Percentiles rank a stretch among this genome's conserved stretches.
phyloP scores from a whole-genome alignment of 2,329 filamentous ascomycete genomes.

The Alternaria alternata region DNA sequence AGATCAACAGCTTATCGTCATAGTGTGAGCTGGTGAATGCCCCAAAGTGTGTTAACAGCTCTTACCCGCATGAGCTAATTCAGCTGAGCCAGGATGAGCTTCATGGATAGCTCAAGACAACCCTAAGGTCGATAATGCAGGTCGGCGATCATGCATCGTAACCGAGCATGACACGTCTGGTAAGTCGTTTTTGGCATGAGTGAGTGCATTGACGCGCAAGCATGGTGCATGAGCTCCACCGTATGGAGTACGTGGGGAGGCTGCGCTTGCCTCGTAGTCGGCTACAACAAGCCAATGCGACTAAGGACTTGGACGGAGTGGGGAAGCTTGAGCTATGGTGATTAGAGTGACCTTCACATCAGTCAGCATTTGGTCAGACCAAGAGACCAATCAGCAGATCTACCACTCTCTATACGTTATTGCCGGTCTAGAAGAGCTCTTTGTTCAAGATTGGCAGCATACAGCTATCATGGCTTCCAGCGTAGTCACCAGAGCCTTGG shows the following conservation, averaged over 20 bases:
- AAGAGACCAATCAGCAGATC: neutral
- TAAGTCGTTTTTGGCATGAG: neutral
- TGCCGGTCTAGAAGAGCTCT: neutral
- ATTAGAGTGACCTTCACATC: neutral
- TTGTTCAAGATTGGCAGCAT: neutral
- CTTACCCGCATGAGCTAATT: constrained; percentile 14
- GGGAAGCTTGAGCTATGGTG: constrained; percentile 1
- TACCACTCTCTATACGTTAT: neutral
- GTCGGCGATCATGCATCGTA: constrained; percentile 19
- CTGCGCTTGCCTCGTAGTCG: constrained; percentile 5
- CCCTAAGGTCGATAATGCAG: constrained; percentile 10
- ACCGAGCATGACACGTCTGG: constrained; percentile 3
- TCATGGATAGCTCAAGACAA: constrained; percentile 1
- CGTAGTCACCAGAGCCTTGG: neutral
- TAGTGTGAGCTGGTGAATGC: neutral
- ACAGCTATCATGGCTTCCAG: neutral
- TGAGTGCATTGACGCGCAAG: constrained; percentile 10
- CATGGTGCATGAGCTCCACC: constrained; percentile 5
- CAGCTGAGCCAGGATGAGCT: constrained; percentile 18
- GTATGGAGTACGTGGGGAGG: constrained; percentile 3
- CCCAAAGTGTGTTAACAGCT: neutral
- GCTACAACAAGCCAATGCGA: constrained; percentile 3
- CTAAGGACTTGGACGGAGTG: neutral
- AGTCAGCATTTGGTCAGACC: too few species aligned
- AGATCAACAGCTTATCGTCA: constrained; percentile 16